A percentile compares a stretch with the other conserved stretches of the same genome.
Conservation (phyloP, 2,329 filamentous ascomycete genomes). For the Venturia carpophila region DNA sequence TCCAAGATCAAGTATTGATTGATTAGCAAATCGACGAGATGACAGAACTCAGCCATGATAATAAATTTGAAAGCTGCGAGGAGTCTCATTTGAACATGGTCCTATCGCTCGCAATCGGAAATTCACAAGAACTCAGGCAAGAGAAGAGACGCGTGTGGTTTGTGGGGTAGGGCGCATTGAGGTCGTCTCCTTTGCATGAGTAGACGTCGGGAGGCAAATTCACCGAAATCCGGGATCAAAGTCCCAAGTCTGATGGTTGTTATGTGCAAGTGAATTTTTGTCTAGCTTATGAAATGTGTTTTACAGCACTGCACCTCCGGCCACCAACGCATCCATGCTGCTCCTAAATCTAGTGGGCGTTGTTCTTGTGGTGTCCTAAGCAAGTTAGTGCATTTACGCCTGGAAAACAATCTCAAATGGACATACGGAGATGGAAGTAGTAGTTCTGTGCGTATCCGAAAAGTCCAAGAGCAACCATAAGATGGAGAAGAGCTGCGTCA, state of each 20-base stretch:
- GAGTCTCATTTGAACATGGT: no score
- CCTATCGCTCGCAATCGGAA: no score
- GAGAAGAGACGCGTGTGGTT: no score
- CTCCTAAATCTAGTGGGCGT: slow-evolving; percentile 66
- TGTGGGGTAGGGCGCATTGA: no score
- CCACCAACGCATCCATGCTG: slow-evolving; percentile 4
- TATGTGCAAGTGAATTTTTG: slow-evolving; percentile 4
- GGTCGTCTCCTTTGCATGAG: no score
- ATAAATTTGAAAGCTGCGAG: no score
- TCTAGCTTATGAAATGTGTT: slow-evolving; percentile 5
- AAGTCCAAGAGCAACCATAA: slow-evolving; percentile 66
- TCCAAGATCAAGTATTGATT: no score
- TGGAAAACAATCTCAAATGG: neutral
- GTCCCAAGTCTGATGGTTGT: neutral
- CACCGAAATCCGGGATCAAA: neutral
- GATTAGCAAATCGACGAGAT: no score
- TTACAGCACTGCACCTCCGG: slow-evolving; percentile 8
- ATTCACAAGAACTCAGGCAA: no score
- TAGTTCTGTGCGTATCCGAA: slow-evolving; percentile 97
- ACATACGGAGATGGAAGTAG: slow-evolving; percentile 99
- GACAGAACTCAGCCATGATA: no score
- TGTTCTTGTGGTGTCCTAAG: slow-evolving; percentile 99
- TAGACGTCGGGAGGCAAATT: neutral
- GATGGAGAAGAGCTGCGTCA: slow-evolving; percentile 74
- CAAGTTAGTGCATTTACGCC: slow-evolving; percentile 27